Conservation (phyloP, 2,329 filamentous ascomycete genomes). For the Amauroascus verrucosus region DNA sequence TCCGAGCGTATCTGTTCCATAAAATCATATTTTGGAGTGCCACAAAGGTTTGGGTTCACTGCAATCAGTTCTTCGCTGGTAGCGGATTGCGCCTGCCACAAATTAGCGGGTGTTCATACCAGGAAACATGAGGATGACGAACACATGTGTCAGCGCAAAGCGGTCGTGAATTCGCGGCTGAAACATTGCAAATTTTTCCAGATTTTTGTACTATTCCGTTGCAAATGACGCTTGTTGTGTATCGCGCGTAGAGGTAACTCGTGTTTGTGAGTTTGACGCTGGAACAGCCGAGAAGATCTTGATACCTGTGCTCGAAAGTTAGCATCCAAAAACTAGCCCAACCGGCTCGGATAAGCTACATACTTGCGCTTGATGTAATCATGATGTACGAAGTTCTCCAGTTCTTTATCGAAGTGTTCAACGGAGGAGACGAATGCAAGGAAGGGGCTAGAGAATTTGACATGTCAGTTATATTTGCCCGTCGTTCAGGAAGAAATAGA, state of each 20-base stretch:
- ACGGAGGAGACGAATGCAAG: slow-evolving; percentile 68
- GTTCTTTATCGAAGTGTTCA: slow-evolving; percentile 63
- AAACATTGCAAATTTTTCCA: slow-evolving; percentile 55
- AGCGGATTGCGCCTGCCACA: slow-evolving; percentile 61
- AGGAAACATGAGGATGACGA: slow-evolving; percentile 28
- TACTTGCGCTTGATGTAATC: slow-evolving; percentile 72
- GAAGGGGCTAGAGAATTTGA: slow-evolving; percentile 57
- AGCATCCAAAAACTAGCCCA: neutral
- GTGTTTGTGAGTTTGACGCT: slow-evolving; percentile 68
- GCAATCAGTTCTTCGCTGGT: slow-evolving; percentile 80
- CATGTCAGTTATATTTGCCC: slow-evolving; percentile 5
- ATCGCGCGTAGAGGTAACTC: slow-evolving; percentile 77
- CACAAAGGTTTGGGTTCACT: slow-evolving; percentile 62
- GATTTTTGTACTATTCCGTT: slow-evolving; percentile 92
- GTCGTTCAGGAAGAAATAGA: slow-evolving; percentile 6
- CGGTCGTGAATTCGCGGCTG: slow-evolving; percentile 55
- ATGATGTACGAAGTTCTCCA: slow-evolving; percentile 62
- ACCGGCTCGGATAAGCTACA: slow-evolving; percentile 22
- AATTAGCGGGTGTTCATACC: slow-evolving; percentile 14
- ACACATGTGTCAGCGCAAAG: slow-evolving; percentile 86
- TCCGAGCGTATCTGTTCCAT: slow-evolving; percentile 76
- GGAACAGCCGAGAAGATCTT: slow-evolving; percentile 67
- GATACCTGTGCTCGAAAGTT: slow-evolving; percentile 52
- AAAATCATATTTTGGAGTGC: slow-evolving; percentile 53
- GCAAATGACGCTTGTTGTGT: slow-evolving; percentile 84